Percentiles rank a stretch among this genome's conserved stretches.
Conservation (phyloP, 2,329 filamentous ascomycete species). For the Hypoxylon sp. region DNA sequence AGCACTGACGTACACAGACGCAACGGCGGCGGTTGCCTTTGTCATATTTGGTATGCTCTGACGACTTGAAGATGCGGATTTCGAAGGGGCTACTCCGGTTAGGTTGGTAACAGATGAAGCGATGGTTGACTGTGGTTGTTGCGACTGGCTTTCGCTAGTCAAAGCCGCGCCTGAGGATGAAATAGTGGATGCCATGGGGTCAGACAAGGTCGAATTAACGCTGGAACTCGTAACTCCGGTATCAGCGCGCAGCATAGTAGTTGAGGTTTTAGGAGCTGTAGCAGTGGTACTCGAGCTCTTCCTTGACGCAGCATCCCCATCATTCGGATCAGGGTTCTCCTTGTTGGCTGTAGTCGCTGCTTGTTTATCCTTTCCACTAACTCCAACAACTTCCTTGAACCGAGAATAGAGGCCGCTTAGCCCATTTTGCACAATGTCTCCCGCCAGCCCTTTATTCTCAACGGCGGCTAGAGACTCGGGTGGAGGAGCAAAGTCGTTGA, state of each 20-base stretch:
- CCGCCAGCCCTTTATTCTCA: constrained; percentile 78
- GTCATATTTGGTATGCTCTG: constrained; percentile 52
- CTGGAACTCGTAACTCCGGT: constrained; percentile 54
- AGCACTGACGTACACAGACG: constrained; percentile 64
- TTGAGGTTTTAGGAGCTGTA: constrained; percentile 58
- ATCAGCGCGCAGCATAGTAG: constrained; percentile 59
- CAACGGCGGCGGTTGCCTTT: constrained; percentile 59
- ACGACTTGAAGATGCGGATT: constrained; percentile 56
- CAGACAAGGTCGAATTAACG: constrained; percentile 53
- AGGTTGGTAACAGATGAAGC: constrained; percentile 63
- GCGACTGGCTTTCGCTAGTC: constrained; percentile 58
- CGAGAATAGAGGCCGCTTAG: constrained; percentile 91
- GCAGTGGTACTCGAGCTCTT: constrained; percentile 58
- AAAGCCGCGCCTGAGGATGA: constrained; percentile 55
- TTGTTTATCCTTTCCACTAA: constrained; percentile 62
- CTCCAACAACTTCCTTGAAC: constrained; percentile 84
- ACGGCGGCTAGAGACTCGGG: constrained; percentile 68
- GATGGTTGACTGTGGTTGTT: constrained; percentile 60
- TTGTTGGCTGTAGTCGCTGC: constrained; percentile 17
- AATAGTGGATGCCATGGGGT: constrained; percentile 52
- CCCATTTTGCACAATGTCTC: constrained; percentile 85
- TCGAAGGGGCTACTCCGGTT: constrained; percentile 55
- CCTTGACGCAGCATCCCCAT: constrained; percentile 59
- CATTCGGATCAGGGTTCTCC: constrained; percentile 54
- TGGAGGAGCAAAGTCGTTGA: constrained; percentile 88